phyloP scores from a whole-genome alignment of 345 rosid genomes.

The Angophora floribunda region DNA sequence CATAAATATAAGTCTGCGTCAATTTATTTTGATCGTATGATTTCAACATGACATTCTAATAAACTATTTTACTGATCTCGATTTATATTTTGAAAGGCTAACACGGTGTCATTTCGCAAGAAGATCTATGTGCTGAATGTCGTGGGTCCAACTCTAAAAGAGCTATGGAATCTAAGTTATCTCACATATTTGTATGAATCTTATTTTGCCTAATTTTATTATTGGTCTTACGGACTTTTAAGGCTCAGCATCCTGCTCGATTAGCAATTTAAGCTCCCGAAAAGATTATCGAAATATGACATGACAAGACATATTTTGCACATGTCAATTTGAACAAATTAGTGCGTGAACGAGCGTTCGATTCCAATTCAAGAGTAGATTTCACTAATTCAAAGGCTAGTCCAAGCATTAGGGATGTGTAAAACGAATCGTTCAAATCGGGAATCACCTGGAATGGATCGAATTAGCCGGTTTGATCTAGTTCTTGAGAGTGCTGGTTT shows the following conservation, averaged over 20 bases:
- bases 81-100: no score
- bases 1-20: neutral
- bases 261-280: no score
- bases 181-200: slow-evolving; percentile 31
- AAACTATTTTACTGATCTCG: no score
- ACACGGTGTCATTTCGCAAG: slow-evolving; percentile 4
- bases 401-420: no score
- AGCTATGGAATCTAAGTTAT: slow-evolving; percentile 35
- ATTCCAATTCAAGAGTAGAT: neutral
- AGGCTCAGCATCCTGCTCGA: no score
- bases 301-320: no score
- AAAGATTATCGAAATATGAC: no score
- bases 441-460: no score
- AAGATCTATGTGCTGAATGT: slow-evolving; percentile 19
- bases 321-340: no score
- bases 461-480: no score
- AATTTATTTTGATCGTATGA: neutral
- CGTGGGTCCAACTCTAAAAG: slow-evolving; percentile 33
- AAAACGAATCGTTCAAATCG: no score
- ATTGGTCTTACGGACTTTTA: neutral
- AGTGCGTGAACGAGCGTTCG: neutral
- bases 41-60: neutral
- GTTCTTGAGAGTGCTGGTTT: no score
- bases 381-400: neutral
- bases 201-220: neutral